phyloP scores from a whole-genome alignment of 2,329 filamentous ascomycete species.

The Sporothrix sp. region DNA sequence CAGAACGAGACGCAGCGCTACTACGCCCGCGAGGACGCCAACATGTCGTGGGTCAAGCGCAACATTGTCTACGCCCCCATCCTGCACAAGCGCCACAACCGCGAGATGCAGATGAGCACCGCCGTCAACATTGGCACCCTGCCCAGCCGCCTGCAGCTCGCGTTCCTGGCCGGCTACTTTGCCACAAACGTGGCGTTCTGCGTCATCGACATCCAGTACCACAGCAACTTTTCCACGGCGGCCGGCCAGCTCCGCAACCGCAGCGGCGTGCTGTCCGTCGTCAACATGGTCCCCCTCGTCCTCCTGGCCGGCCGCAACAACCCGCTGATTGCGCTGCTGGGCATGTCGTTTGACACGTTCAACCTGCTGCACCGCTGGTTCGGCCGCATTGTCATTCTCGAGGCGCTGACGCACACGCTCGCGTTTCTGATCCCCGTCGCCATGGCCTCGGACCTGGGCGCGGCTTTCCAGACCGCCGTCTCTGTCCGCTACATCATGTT shows the following conservation, averaged over 20 bases:
- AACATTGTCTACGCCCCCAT: conserved; percentile 62
- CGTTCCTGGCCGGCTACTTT: conserved; percentile 60
- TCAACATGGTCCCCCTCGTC: conserved; percentile 73
- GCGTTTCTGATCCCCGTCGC: conserved; percentile 44
- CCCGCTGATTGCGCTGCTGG: conserved; percentile 60
- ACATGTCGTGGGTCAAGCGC: conserved; percentile 53
- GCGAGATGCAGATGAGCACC: conserved; percentile 52
- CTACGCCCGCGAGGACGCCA: conserved; percentile 52
- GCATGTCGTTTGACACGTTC: conserved; percentile 73
- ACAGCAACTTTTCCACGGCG: conserved; percentile 33
- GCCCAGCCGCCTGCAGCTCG: conserved; percentile 66
- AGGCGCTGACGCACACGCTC: conserved; percentile 56
- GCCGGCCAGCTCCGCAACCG: conserved; percentile 52
- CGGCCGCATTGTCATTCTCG: conserved; percentile 63
- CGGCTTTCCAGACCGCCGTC: conserved; percentile 28
- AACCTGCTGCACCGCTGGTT: conserved; percentile 76
- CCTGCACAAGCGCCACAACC: conserved; percentile 65
- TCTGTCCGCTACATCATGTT: conserved; percentile 42
- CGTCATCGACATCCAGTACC: conserved; percentile 54
- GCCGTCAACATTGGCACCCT: conserved; percentile 58
- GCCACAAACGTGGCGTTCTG: conserved; percentile 69
- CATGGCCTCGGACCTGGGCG: conserved; percentile 37
- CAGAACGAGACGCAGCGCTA: conserved; percentile 72
- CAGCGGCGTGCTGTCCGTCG: conserved; percentile 57
- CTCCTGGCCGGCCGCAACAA: conserved; percentile 69